phyloP scores from a whole-genome alignment of 2,329 filamentous ascomycete genomes.

The Calonectria pteridis region DNA sequence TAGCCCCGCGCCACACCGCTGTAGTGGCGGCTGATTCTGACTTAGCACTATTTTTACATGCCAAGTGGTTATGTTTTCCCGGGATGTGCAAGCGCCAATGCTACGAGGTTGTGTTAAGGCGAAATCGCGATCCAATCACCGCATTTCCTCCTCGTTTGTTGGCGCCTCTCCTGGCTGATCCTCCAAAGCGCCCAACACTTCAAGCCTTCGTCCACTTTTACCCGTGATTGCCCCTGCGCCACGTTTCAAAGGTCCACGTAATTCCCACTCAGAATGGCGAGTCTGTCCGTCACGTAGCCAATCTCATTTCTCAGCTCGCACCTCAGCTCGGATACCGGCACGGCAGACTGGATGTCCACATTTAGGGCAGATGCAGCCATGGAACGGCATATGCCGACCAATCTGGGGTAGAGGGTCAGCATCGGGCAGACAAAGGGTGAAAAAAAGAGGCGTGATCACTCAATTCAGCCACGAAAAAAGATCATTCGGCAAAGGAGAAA shows the following conservation, averaged over 20 bases:
- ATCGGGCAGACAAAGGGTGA: neutral
- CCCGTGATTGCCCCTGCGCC: neutral
- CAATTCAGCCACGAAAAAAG: neutral
- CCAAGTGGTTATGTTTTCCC: neutral
- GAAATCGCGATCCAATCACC: neutral
- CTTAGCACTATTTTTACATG: neutral
- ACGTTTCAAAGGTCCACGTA: neutral
- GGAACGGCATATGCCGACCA: neutral
- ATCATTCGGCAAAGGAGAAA: neutral
- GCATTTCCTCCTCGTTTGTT: neutral
- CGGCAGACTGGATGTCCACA: neutral
- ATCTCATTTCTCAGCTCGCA: neutral
- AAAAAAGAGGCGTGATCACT: neutral
- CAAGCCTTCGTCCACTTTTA: neutral
- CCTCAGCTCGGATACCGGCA: neutral
- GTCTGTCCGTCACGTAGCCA: neutral
- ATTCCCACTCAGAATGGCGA: neutral
- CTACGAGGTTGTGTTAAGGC: neutral
- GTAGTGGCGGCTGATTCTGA: neutral
- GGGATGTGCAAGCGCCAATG: neutral
- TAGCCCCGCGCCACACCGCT: neutral
- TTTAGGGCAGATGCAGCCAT: neutral
- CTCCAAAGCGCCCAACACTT: neutral
- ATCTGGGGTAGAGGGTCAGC: neutral
- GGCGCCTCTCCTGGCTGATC: neutral